Conservation (phyloP, 768 basidiomycete genomes). For the Xerocomus potaroensis region DNA sequence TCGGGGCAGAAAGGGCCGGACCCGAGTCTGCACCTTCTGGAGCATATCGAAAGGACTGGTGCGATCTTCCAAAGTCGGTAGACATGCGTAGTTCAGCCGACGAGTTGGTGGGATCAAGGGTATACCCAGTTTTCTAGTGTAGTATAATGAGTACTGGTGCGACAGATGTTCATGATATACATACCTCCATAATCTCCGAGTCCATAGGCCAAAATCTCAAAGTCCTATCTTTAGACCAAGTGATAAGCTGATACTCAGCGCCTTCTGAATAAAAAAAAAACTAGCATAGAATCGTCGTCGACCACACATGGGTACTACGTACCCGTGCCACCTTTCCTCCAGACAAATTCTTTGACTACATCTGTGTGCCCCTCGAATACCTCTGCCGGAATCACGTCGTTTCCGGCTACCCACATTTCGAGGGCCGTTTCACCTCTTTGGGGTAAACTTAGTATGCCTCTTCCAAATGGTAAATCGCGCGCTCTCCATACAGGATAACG, state of each 20-base stretch:
- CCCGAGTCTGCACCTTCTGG: conserved; percentile 37
- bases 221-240: conserved; percentile 88
- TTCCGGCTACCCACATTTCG: conserved; percentile 66
- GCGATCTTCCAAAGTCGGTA: conserved; percentile 22
- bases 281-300: neutral
- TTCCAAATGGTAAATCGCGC: conserved; percentile 86
- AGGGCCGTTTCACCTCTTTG: conserved; percentile 82
- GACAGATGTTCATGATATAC: conserved; percentile 3
- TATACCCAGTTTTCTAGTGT: conserved; percentile 48
- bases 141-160: conserved; percentile 8
- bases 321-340: conserved; percentile 71
- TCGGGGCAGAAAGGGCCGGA: conserved; percentile 60
- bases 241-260: conserved; percentile 57
- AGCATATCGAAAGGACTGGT: conserved; percentile 52
- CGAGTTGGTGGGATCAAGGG: conserved; percentile 22
- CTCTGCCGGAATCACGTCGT: conserved; percentile 48
- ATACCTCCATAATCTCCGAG: conserved; percentile 62
- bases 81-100: conserved; percentile 26
- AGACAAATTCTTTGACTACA: conserved; percentile 97
- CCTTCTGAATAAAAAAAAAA: conserved; percentile 34
- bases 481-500: conserved; percentile 94
- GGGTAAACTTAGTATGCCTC: conserved; percentile 81
- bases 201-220: conserved; percentile 89
- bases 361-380: conserved; percentile 86
- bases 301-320: conserved; percentile 1